Evolutionary conservation across 768 basidiomycete genomes (phyloP).

Genomic region (Hortiboletus campestris): DNA sequence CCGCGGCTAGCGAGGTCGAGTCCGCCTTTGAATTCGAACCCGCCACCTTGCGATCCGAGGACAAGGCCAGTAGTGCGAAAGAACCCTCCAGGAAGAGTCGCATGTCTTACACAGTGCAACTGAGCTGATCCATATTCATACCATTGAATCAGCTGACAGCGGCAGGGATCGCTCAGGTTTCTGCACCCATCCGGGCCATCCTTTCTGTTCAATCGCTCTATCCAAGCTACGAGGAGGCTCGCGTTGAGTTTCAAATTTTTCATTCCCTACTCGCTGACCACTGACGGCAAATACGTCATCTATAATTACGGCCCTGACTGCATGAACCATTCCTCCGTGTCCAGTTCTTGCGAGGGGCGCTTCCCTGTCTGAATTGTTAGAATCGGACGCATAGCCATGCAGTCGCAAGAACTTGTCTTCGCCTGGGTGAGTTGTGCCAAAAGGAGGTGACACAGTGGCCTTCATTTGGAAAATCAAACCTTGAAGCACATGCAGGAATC

Average conservation of each 20-base stretch:
- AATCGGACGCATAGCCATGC: not conserved
- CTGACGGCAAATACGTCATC: not conserved
- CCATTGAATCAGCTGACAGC: no score
- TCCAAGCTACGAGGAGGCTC: not conserved
- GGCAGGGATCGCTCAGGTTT: no score
- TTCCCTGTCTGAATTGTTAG: not conserved
- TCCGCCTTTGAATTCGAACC: not conserved
- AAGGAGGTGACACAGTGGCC: not conserved
- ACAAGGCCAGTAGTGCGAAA: not conserved
- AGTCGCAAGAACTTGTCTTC: not conserved
- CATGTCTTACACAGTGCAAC: no score
- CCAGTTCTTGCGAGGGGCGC: no score
- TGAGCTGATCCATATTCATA: not conserved
- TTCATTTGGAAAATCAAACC: no score
- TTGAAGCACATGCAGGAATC: no score
- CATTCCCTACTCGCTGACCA: not conserved
- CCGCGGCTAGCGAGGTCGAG: not conserved
- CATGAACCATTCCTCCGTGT: not conserved
- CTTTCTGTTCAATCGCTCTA: not conserved
- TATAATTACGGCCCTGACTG: not conserved
- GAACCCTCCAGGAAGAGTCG: not conserved
- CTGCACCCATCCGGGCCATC: not conserved
- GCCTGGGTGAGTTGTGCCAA: not conserved
- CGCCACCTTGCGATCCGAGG: constrained; percentile 3
- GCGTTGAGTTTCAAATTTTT: not conserved